Evolutionary conservation across 2,329 filamentous ascomycete species (phyloP), one percentile per base, ranked within the genome.

Genomic region (Botrytis hyacinthi): DNA sequence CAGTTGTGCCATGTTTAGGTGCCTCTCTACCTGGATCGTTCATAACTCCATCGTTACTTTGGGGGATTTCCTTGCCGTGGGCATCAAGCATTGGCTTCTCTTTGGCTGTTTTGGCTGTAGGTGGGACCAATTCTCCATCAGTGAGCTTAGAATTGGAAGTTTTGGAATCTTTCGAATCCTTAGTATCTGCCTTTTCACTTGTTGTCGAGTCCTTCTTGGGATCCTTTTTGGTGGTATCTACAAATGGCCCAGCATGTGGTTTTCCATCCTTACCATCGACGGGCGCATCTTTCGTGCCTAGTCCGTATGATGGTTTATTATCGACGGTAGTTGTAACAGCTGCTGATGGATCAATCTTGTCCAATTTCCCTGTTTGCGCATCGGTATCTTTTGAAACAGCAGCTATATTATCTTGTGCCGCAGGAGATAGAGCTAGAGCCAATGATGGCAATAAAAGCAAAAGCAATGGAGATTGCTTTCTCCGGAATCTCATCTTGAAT

Each of bases 251-350:
- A 32, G 91, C 89, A 81, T 98, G 95, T 65, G 96, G 96, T 84
- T 95, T 96, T 66, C 96, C 96, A 84, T 98, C 96, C 79, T 92
- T 92, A 63, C 95, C 95, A 81, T 98, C 96, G 32, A 98, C 91
- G 0, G 95, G 95, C 73, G 93, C 93, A 84, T 96, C 91, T 81
- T 94, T 94, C 70, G 90, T 91, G 71, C 89, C 89, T 76, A 80
- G 73, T 59, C 78, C 78, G 60, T 75, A 77, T 62, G 79, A 79
- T 18, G 77, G 71, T 68, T 85, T 83, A 3, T 51, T 66, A 18
- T 61, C 72, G 29, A 80, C 73, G 8, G 78, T 62, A 62, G 79
- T 78, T 51, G 78, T 70, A 22, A 78, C 35, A 46, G 76, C 59
- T n/a, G 74, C 26, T 77, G 75, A 35, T 44, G 66, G 20, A 69